Conservation (phyloP, 164 flowering plant species). For the Stephania yunnanensis region DNA sequence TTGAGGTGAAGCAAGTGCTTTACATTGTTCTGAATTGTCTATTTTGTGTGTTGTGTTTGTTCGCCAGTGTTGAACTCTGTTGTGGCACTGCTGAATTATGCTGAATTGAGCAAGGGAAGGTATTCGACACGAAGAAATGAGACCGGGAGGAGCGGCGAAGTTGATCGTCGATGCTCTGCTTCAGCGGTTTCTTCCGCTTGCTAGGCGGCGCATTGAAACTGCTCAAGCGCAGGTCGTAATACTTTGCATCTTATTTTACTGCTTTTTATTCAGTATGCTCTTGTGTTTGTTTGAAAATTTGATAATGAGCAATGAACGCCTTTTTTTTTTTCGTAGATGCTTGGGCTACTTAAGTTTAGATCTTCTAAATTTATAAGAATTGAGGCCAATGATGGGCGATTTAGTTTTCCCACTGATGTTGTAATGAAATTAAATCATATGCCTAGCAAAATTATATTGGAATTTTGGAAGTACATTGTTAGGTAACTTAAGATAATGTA, state of each 20-base stretch:
- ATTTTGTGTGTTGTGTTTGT: neutral
- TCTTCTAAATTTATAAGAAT: neutral
- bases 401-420: neutral
- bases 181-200: constrained; percentile 95
- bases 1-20: neutral
- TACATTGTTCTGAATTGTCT: too few relatives aligned
- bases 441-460: neutral
- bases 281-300: neutral
- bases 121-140: constrained; percentile 34
- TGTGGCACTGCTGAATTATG: neutral
- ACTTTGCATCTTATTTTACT: constrained; percentile 3
- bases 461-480: too few relatives aligned
- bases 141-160: constrained; percentile 89
- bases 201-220: constrained; percentile 92
- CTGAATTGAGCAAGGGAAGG: neutral
- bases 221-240: constrained; percentile 87
- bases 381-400: neutral
- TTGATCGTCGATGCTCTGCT: constrained; percentile 97
- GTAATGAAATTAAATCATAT: neutral
- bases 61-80: neutral
- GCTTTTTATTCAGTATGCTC: neutral
- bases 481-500: neutral
- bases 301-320: neutral
- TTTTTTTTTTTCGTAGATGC: neutral
- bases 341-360: too few relatives aligned